Evolutionary conservation across 176 grass and related monocot genomes (phyloP).

Genomic region (Triticum urartu): DNA sequence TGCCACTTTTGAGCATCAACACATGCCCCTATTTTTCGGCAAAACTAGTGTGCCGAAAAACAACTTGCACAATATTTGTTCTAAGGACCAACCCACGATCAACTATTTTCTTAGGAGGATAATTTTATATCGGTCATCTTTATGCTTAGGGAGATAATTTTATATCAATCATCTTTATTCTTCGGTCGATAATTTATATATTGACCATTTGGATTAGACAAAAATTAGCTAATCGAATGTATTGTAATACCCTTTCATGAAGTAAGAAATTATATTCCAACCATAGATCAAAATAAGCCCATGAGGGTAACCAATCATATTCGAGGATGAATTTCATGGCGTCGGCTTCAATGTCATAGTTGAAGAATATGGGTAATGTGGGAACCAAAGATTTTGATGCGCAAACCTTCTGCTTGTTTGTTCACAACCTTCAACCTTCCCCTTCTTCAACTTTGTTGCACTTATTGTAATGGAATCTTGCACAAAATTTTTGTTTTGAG

Average conservation of each 20-base stretch:
- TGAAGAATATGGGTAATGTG: background rate
- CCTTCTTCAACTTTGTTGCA: background rate
- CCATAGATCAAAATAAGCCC: background rate
- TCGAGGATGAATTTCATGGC: background rate
- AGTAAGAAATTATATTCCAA: background rate
- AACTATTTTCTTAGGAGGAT: too few relatives aligned
- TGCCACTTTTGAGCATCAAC: too few relatives aligned
- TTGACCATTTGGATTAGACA: background rate
- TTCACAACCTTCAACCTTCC: background rate
- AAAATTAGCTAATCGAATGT: background rate
- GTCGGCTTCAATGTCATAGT: background rate
- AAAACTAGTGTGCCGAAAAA: too few relatives aligned
- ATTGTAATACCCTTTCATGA: background rate
- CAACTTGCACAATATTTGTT: too few relatives aligned
- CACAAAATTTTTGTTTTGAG: background rate
- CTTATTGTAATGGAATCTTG: background rate
- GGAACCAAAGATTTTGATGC: background rate
- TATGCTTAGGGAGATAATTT: too few relatives aligned
- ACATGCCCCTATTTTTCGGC: too few relatives aligned
- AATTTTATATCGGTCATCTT: too few relatives aligned
- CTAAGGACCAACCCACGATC: too few relatives aligned
- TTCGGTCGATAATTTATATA: too few relatives aligned
- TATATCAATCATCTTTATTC: too few relatives aligned
- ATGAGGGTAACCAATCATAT: background rate
- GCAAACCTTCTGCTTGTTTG: background rate